Evolutionary conservation across 805 yeast genomes (phyloP), one percentile per base, ranked within the genome.

Genomic region (Ogataea sp.): DNA sequence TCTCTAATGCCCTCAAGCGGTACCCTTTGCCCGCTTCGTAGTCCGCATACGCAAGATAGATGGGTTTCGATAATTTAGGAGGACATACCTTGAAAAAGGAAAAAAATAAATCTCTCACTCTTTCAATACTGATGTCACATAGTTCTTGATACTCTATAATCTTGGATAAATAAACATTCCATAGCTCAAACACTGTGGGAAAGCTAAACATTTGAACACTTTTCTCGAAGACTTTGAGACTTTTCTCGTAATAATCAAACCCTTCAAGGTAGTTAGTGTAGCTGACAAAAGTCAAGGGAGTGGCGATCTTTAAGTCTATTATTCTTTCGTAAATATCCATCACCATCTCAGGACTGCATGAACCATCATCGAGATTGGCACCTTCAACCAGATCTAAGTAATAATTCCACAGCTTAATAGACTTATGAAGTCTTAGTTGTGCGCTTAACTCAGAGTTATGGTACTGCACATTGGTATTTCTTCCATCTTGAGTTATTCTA

Each of bases 81-180:
- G 84, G 82, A 45, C 84, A 68, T 1, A 55, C 63, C 4, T 62
- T 65, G 4, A 84, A 48, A 5, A 87, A 72, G 33, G 77, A 75
- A 36, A 86, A 95, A 60, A 84, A 88, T 14, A 83, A 51, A 41
- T 84, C 95, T 28, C 95, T 63, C 6, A 83, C 59, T 44, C 81
- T 59, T 46, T 81, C 87, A 2, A 62, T 40, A 2, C 65, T 58
- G 18, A 71, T 45, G 10, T 60, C 47, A 13, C 56, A 48, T 32
- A 61, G 64, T 1, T 40, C 28, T 35, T 48, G 50, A 20, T 44
- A 43, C 38, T 53, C 49, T 3, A 80, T 45, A 0, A 76, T 70
- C 39, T 73, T 76, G 0, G 70, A 58, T 25, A 88, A 53, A 55
- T 87, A 89, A 9, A 72, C 61, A 39, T 71, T 74, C 89, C 90